These are phyloP conservation scores for Xylaria sp. DNA, from an alignment of 2,329 filamentous ascomycete species.

Conservation along the genomic window DNA sequence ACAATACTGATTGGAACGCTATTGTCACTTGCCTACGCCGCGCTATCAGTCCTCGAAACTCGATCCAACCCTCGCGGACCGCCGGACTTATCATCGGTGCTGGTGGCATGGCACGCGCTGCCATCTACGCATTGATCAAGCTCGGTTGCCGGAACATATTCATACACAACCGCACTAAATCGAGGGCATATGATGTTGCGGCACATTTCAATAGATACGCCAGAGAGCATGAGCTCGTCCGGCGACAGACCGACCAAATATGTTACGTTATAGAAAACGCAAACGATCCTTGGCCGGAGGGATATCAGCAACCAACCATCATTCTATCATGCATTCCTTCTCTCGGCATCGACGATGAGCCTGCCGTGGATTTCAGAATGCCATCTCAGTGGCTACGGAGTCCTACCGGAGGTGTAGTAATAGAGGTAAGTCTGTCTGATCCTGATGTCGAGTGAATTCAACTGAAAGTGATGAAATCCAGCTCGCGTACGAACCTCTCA, in stretches of 20 bases:
- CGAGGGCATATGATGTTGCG: conserved; percentile 57
- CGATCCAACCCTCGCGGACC: conserved; percentile 47
- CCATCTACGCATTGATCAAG: conserved; percentile 67
- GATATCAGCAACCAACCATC: conserved; percentile 60
- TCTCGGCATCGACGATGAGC: conserved; percentile 53
- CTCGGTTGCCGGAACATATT: conserved; percentile 69
- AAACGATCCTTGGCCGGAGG: conserved; percentile 58
- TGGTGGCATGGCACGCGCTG: conserved; percentile 68
- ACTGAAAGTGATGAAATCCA: conserved; percentile 21
- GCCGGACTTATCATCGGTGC: conserved; percentile 56
- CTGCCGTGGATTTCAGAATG: conserved; percentile 64
- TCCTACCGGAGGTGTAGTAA: conserved; percentile 65
- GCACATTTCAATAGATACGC: conserved; percentile 59
- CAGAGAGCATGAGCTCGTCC: conserved; percentile 29
- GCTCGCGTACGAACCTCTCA: conserved; percentile 64
- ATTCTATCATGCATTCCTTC: conserved; percentile 68
- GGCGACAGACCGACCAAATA: conserved; percentile 34
- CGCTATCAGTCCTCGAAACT: conserved; percentile 63
- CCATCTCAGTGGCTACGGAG: conserved; percentile 64
- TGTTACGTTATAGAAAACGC: conserved; percentile 54
- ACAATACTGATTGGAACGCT: conserved; percentile 66
- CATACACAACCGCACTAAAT: conserved; percentile 61
- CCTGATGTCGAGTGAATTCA: not conserved
- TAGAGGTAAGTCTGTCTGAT: conserved; percentile 44
- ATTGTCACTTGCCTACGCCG: conserved; percentile 57